Percentiles rank a stretch among this genome's conserved stretches.
Conservation (phyloP, 2,329 filamentous ascomycete genomes). For the Rutstroemia sp. region DNA sequence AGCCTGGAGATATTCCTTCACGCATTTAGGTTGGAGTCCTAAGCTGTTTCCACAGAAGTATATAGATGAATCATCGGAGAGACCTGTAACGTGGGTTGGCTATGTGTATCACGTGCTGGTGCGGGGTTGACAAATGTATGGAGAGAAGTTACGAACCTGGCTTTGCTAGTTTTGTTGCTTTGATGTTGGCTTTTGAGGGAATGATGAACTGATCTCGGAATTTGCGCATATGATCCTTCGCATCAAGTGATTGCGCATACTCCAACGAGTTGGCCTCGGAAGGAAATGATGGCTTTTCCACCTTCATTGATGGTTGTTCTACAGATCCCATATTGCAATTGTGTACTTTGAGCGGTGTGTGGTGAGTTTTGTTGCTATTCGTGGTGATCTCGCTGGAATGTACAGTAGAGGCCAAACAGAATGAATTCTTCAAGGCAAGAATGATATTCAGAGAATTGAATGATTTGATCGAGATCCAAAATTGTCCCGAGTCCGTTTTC, state of each 20-base stretch:
- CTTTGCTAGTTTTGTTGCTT: slow-evolving; percentile 43
- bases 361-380: background rate
- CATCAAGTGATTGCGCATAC: slow-evolving; percentile 49
- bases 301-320: slow-evolving; percentile 4
- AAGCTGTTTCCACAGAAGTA: slow-evolving; percentile 91
- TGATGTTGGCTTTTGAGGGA: slow-evolving; percentile 65
- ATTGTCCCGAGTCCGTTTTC: background rate
- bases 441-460: background rate
- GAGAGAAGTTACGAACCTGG: slow-evolving; percentile 3
- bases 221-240: slow-evolving; percentile 49
- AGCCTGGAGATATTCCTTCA: slow-evolving; percentile 56
- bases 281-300: slow-evolving; percentile 37
- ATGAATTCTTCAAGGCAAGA: background rate
- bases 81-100: slow-evolving; percentile 1
- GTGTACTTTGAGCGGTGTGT: background rate
- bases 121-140: slow-evolving; percentile 13
- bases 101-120: background rate
- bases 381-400: too few relatives aligned
- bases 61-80: slow-evolving; percentile 41
- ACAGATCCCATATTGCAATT: slow-evolving; percentile 24
- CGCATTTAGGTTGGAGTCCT: slow-evolving; percentile 70
- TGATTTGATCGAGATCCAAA: background rate
- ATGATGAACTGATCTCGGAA: slow-evolving; percentile 69
- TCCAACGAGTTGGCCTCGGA: slow-evolving; percentile 35
- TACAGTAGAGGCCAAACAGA: too few relatives aligned